Percentiles rank a stretch among this genome's conserved stretches.
phyloP scores from a whole-genome alignment of 78 protist species.

The Emiliania huxleyi region DNA sequence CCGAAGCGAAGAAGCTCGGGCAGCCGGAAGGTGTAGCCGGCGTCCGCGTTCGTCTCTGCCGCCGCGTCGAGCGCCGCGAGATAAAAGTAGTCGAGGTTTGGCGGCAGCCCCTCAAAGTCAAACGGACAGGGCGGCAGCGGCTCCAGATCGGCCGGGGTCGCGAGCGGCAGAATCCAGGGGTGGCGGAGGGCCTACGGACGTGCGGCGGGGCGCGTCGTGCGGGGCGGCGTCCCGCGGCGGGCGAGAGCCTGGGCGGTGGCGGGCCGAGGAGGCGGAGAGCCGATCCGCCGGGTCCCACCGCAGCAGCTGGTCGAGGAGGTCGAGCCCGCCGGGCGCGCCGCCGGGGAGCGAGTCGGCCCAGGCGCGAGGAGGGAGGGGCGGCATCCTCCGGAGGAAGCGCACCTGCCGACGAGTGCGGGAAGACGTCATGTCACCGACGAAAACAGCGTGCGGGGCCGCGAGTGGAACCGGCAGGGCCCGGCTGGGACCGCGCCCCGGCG shows the following conservation, averaged over 20 bases:
- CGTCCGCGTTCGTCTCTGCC: not conserved
- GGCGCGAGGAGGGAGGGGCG: too few relatives aligned
- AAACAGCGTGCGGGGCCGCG: too few relatives aligned
- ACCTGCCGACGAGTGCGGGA: too few relatives aligned
- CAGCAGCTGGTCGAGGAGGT: constrained; percentile 6
- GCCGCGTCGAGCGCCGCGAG: not conserved
- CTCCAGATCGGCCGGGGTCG: not conserved
- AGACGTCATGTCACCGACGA: too few relatives aligned
- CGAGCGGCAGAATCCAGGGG: not conserved
- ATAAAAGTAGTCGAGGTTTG: not conserved
- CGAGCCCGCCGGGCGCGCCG: not conserved
- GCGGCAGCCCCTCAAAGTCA: not conserved
- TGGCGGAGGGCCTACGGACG: not conserved
- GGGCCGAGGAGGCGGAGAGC: not conserved
- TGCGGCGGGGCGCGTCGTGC: not conserved
- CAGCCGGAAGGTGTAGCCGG: not conserved
- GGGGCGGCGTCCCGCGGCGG: too few relatives aligned
- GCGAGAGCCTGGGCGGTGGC: too few relatives aligned
- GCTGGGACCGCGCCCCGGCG: too few relatives aligned
- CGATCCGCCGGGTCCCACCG: constrained; percentile 14
- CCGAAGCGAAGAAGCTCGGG: not conserved
- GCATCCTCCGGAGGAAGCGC: too few relatives aligned
- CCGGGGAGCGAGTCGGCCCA: not conserved
- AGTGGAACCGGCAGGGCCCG: too few relatives aligned
- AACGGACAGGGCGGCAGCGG: not conserved